Evolutionary conservation across 2,329 filamentous ascomycete genomes (phyloP).

Genomic region (Bipolaris gigantea): DNA sequence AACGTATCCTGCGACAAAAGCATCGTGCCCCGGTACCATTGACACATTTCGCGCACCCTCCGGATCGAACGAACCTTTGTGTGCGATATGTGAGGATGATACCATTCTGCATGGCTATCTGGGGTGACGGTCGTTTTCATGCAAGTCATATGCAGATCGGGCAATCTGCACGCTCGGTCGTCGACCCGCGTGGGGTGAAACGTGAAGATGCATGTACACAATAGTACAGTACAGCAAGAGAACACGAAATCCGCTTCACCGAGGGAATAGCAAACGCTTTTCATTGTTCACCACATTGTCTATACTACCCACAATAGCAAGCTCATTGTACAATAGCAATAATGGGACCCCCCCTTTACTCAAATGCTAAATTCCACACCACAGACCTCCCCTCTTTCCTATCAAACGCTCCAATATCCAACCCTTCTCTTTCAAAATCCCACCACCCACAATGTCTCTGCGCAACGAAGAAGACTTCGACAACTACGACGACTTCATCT

Average conservation of each 20-base stretch:
- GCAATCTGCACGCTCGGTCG: neutral
- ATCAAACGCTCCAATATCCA: neutral
- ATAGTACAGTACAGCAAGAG: neutral
- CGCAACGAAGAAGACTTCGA: neutral
- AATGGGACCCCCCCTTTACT: neutral
- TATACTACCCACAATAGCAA: neutral
- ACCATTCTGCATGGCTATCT: neutral
- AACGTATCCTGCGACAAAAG: neutral
- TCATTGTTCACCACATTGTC: neutral
- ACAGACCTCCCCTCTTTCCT: neutral
- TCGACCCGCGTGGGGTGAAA: neutral
- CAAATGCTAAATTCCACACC: neutral
- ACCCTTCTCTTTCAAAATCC: neutral
- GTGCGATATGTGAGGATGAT: neutral
- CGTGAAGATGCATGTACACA: neutral
- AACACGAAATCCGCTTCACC: too few relatives aligned
- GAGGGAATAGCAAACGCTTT: too few relatives aligned
- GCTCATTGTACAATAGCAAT: neutral
- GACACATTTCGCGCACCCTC: neutral
- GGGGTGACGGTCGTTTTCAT: neutral
- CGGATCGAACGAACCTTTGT: neutral
- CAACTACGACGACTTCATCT: neutral
- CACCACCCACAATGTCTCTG: too few relatives aligned
- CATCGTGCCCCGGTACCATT: neutral
- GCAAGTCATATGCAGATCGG: neutral